phyloP scores from a whole-genome alignment of 805 yeast species.

The Priceomyces carsonii region DNA sequence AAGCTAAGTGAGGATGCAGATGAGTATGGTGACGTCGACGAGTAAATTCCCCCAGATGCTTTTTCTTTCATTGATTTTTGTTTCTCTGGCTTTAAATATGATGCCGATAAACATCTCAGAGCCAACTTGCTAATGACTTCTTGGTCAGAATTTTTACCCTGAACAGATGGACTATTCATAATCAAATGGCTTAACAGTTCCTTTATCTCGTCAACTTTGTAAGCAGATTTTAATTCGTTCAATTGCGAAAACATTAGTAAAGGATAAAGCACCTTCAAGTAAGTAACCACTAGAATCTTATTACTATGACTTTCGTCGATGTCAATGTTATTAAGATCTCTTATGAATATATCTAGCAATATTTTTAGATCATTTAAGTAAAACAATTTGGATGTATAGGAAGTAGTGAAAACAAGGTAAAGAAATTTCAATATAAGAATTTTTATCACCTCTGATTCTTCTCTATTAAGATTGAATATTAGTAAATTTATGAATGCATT shows the following conservation, averaged over 20 bases:
- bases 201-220: slow-evolving; percentile 56
- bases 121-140: slow-evolving; percentile 33
- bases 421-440: slow-evolving; percentile 78
- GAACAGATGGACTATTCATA: slow-evolving; percentile 19
- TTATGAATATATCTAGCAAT: slow-evolving; percentile 74
- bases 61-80: neutral
- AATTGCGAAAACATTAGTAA: slow-evolving; percentile 67
- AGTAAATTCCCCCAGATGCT: neutral
- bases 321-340: slow-evolving; percentile 76
- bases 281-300: slow-evolving; percentile 47
- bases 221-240: slow-evolving; percentile 44
- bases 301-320: slow-evolving; percentile 59
- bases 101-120: slow-evolving; percentile 29
- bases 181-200: slow-evolving; percentile 52
- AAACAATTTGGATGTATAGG: slow-evolving; percentile 63
- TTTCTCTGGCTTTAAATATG: slow-evolving; percentile 28
- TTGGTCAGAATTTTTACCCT: slow-evolving; percentile 9
- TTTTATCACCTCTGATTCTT: slow-evolving; percentile 66
- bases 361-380: slow-evolving; percentile 86
- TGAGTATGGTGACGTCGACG: slow-evolving; percentile 6
- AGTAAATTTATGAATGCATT: slow-evolving; percentile 68
- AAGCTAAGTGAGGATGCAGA: slow-evolving; percentile 14
- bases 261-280: slow-evolving; percentile 73
- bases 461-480: slow-evolving; percentile 68
- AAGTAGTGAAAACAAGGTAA: slow-evolving; percentile 69